These are phyloP conservation scores for Globisporangium cystogenes DNA, from an alignment of 352 stramenopile genomes.

Conservation along the genomic window DNA sequence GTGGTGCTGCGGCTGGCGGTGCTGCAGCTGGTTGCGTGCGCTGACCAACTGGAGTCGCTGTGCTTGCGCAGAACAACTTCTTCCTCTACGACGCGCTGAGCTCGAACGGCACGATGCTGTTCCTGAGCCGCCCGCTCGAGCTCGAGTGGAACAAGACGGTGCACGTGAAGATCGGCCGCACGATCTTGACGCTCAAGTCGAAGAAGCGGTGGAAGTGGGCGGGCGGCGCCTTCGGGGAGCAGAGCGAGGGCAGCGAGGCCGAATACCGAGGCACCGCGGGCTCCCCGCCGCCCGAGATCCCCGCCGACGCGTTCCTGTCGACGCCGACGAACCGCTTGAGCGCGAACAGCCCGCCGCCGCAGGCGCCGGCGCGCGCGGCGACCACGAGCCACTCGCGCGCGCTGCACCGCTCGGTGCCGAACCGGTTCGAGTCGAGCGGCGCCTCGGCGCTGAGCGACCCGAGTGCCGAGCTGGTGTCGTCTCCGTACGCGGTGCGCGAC, in stretches of 20 bases:
- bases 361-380: conserved; percentile 2
- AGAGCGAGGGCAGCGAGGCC: conserved; percentile 22
- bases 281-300: background rate
- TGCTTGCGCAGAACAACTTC: conserved; percentile 53
- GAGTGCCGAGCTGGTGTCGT: conserved; percentile 34
- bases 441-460: conserved; percentile 29
- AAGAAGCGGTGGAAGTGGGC: conserved; percentile 85
- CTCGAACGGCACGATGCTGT: conserved; percentile 86
- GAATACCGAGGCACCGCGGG: conserved; percentile 2
- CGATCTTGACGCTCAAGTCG: conserved; percentile 76
- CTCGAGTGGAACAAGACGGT: conserved; percentile 81
- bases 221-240: conserved; percentile 30
- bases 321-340: conserved; percentile 11
- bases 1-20: too few relatives aligned
- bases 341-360: conserved; percentile 5
- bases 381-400: conserved; percentile 9
- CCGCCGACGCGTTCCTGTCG: conserved; percentile 1
- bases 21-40: too few relatives aligned
- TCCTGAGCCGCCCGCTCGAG: conserved; percentile 71
- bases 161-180: conserved; percentile 82
- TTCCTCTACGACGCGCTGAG: conserved; percentile 66
- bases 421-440: conserved; percentile 30
- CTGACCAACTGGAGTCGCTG: background rate
- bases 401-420: conserved; percentile 11
- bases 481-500: conserved; percentile 11